Base-by-base conservation (phyloP, 2,329 filamentous ascomycete genomes). In the Diaporthe citri region DNA sequence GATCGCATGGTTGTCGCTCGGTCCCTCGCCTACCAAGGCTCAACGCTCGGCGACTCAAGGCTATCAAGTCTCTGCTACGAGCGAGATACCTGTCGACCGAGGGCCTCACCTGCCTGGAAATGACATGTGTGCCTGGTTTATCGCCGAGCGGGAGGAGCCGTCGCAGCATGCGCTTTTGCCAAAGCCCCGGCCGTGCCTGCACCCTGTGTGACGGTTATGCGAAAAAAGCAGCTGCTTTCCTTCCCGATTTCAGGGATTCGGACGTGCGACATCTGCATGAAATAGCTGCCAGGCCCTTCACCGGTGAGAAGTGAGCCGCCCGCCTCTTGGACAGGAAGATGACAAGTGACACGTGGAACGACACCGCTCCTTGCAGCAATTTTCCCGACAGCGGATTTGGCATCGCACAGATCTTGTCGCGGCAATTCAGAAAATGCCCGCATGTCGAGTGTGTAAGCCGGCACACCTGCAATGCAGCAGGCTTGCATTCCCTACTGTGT, bases 61-160 rank as follows among this genome's bases (percentile, higher is more conserved):
- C 62, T 31, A 9, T 43, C 59, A 57, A 31, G 56, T 64, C 46
- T n/a, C 34, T 43, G 57, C 46, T 64, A 64, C 25, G 56, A 34
- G 25, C 56, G 34, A 17, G 31, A 51, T 74, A 71, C 57, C 25
- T 55, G 28, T 60, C 67, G 39, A 48, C 17, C 59, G 43, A 39
- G 46, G 46, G 7, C 34, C 56, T 64, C 69, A 28, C 72, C 46
- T 62, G 46, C 36, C 55, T 64, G 39, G 59, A 46, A 55, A 41
- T 56, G 67, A 60, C 72, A 66, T 67, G 39, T 67, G 39, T 62
- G 69, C 69, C 67, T 74, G 15, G 43, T 41, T 17, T 55, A n/a
- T 72, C 71, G 71, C 57, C 57, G 22, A 48, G 71, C 75, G 75
- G 75, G 75, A 76, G 73, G 75, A 71, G 75, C 75, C 75, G 75